Evolutionary conservation across 2,329 filamentous ascomycete genomes (phyloP), one percentile per base, ranked within the genome.

Genomic region (Venturia effusa): DNA sequence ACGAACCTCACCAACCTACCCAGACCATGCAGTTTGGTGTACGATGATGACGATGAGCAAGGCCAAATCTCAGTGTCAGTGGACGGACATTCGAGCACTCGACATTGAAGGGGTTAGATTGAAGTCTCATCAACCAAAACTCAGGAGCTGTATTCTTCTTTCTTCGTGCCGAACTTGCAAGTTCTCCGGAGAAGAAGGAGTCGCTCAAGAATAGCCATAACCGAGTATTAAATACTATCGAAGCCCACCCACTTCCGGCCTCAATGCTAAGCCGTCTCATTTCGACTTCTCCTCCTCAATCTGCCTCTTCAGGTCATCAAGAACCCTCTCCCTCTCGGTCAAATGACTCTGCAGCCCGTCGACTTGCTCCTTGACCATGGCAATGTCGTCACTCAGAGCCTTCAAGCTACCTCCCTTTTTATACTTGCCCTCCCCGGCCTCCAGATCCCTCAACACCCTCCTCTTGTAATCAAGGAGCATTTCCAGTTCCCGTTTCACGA

Each of bases 381-480:
- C 84, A 73, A 99, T 83, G 76, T 99, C 94, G 43, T 96, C 92
- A 65, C 84, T 80, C 51, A 97, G 85, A 43, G 87, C 85, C 76
- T 92, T 88, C 66, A 97, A 74, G 66, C 83, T 84, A 67, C 87
- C 84, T 0, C 90, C 92, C 8, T 83, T 84, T 71, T 86, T 86
- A 22, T 59, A 45, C 77, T 82, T 87, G 67, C 84, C 86, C 63
- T 84, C 82, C 17, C 57, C 57, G 37, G 88, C 89, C 76, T 94
- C 88, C 75, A 92, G 71, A 61, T 89, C 92, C 69, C 85, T 81
- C 73, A 93, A 80, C 79, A 87, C 88, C 72, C 85, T 85, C 74
- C 90, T 82, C 84, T 99, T 99, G 76, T 96, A 97, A 72, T 99
- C 94, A 54, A 99, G 80, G 75, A 99, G 77, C 78, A 96, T 90